Percentiles rank a stretch among this genome's conserved stretches.
Evolutionary conservation across 2,329 filamentous ascomycete species (phyloP).

Genomic region (Alternaria infectoria): DNA sequence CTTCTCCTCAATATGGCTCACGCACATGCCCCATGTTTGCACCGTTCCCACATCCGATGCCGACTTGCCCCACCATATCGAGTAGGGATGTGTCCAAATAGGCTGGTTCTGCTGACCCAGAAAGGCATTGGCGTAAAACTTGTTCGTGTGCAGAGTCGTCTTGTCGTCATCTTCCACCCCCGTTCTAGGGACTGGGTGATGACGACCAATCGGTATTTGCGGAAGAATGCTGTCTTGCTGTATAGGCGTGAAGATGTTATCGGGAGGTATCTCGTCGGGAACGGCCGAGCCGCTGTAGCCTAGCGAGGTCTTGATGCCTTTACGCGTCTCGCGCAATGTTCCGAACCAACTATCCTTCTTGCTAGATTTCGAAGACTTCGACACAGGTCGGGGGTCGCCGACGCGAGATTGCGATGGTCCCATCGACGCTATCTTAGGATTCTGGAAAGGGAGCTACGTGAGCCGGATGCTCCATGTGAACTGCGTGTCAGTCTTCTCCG

Average conservation of each 20-base stretch:
- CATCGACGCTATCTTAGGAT: conserved; percentile 3
- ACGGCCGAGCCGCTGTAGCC: conserved; percentile 1
- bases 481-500: neutral
- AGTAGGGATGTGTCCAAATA: conserved; percentile 72
- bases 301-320: conserved; percentile 11
- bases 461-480: neutral
- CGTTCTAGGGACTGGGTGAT: conserved; percentile 50
- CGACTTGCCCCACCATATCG: conserved; percentile 52
- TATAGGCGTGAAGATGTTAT: conserved; percentile 52
- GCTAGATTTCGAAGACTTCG: neutral
- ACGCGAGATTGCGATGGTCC: conserved; percentile 12
- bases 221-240: conserved; percentile 49
- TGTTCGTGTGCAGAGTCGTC: conserved; percentile 72
- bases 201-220: conserved; percentile 46
- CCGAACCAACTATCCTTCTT: conserved; percentile 8
- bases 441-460: neutral
- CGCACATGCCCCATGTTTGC: conserved; percentile 13
- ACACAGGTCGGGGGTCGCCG: neutral
- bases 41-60: conserved; percentile 67
- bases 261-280: conserved; percentile 18
- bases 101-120: conserved; percentile 73
- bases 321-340: conserved; percentile 16
- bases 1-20: conserved; percentile 67
- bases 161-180: conserved; percentile 49
- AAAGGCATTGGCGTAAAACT: conserved; percentile 75